Conservation (phyloP, 768 basidiomycete species). For the Tulasnella sp. region DNA sequence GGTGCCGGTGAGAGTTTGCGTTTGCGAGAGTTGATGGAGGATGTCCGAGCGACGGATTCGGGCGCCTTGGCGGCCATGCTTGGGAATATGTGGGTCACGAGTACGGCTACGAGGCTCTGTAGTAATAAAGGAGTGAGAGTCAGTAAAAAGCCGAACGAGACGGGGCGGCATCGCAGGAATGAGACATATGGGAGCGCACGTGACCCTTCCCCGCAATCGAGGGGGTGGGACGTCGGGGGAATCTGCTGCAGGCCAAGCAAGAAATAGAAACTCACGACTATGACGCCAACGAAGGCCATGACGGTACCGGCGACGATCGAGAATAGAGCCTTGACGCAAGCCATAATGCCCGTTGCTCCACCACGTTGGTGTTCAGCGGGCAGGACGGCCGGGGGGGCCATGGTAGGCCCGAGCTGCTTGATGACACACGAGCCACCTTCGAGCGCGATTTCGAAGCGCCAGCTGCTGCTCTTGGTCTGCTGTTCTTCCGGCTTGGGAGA, state of each 20-base stretch:
- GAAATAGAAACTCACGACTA: not conserved
- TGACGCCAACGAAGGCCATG: not conserved
- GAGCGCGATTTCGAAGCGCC: not conserved
- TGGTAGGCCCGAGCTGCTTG: not conserved
- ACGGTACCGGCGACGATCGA: not conserved
- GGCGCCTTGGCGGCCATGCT: not conserved
- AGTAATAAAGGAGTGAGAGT: not conserved
- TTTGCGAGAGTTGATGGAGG: not conserved
- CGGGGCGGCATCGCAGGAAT: not conserved
- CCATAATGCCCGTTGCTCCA: not conserved
- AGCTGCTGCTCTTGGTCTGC: not conserved
- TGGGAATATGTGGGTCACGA: not conserved
- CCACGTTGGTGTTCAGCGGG: not conserved
- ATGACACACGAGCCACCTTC: not conserved
- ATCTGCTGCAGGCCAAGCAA: not conserved
- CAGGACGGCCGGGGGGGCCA: not conserved
- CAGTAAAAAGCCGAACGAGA: not conserved
- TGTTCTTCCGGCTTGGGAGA: not conserved
- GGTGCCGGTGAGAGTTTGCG: not conserved
- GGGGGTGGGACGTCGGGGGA: not conserved
- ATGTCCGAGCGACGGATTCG: not conserved
- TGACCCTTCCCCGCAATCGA: not conserved
- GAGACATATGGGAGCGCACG: not conserved
- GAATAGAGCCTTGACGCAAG: not conserved
- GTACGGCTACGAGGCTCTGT: not conserved